These are phyloP conservation scores for Calonectria pteridis DNA, from an alignment of 2,329 filamentous ascomycete species.

Conservation along the genomic window DNA sequence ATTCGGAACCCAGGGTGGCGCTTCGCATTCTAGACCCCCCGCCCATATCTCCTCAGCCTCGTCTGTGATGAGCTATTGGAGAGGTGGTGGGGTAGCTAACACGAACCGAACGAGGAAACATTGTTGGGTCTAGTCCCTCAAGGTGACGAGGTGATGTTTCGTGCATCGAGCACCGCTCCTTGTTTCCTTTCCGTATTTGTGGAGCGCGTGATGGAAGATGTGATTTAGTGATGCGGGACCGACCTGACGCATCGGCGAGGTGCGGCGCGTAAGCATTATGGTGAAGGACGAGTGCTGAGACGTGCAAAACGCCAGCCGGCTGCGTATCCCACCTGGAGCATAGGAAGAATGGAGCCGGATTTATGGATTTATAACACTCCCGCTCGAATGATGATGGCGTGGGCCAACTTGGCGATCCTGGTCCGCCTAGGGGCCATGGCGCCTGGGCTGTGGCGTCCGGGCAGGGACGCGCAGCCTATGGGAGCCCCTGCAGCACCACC, in stretches of 20 bases:
- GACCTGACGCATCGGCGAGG: not conserved
- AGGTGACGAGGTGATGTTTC: not conserved
- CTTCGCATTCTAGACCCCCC: constrained; percentile 4
- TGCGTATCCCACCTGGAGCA: not conserved
- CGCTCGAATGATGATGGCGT: constrained; percentile 15
- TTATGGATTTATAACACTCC: constrained; percentile 26
- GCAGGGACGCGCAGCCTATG: constrained; percentile 32
- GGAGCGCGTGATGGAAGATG: not conserved
- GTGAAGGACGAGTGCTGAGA: not conserved
- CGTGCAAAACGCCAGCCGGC: not conserved
- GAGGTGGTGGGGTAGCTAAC: constrained; percentile 1
- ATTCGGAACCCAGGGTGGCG: not conserved
- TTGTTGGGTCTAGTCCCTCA: not conserved
- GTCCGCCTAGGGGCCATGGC: constrained; percentile 29
- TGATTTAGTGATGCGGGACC: not conserved
- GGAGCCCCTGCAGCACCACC: not conserved
- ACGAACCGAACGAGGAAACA: not conserved
- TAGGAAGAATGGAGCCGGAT: constrained; percentile 10
- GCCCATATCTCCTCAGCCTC: constrained; percentile 12
- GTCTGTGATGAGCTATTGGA: not conserved
- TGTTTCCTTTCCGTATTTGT: not conserved
- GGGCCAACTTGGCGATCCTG: constrained; percentile 19
- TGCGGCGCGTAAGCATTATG: not conserved
- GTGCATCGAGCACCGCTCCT: not conserved
- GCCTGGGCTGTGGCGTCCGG: constrained; percentile 34